Evolutionary conservation across 2,329 filamentous ascomycete genomes (phyloP).

Genomic region (Rhinocladiella similis): DNA sequence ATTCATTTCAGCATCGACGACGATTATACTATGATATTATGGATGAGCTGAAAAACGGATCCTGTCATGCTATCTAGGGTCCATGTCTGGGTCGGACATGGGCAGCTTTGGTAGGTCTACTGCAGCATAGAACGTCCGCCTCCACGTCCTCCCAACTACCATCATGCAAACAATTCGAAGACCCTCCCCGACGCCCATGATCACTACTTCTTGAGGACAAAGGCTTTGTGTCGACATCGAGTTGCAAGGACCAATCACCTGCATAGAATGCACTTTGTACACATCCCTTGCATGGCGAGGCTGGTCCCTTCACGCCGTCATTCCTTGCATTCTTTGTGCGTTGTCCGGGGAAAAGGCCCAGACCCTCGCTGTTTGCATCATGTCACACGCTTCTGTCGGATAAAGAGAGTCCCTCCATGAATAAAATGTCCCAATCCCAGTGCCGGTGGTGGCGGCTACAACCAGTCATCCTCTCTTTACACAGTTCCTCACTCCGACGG

Average conservation of each 20-base stretch:
- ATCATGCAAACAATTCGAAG: not conserved
- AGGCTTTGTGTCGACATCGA: not conserved
- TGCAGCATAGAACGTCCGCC: not conserved
- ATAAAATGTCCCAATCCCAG: not conserved
- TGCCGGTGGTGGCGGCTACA: not conserved
- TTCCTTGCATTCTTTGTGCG: conserved; percentile 19
- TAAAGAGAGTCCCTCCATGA: not conserved
- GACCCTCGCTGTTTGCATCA: conserved; percentile 2
- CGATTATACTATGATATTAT: no score
- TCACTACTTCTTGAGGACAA: not conserved
- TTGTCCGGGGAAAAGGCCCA: conserved; percentile 12
- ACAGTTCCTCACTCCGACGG: not conserved
- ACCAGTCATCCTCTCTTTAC: not conserved
- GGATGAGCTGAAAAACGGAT: no score
- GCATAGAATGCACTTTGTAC: no score
- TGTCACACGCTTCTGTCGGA: not conserved
- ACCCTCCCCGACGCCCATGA: not conserved
- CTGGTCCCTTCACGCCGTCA: not conserved
- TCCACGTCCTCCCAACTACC: not conserved
- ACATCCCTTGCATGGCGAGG: conserved; percentile 11
- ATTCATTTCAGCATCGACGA: no score
- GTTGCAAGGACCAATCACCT: not conserved
- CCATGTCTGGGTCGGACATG: no score
- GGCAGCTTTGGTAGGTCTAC: no score
- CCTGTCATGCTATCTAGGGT: no score